A percentile compares a stretch with the other conserved stretches of the same genome.
These are phyloP conservation scores for Podaxis pistillaris DNA, from an alignment of 768 basidiomycete species.

Conservation along the genomic window DNA sequence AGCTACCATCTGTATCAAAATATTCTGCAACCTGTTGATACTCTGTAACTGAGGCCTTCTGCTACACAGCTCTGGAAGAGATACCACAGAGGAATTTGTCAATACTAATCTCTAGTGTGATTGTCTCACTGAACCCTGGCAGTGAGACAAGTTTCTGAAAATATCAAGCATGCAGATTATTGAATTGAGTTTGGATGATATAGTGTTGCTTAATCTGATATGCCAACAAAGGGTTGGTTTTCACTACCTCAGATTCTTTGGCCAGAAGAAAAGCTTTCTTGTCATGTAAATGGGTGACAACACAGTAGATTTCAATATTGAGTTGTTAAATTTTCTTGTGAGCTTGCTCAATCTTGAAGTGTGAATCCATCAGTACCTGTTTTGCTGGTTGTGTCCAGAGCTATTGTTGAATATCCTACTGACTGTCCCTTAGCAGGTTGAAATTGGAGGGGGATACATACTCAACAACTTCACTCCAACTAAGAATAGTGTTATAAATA, in stretches of 20 bases:
- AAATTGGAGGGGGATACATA: background rate
- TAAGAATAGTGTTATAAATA: too few relatives aligned
- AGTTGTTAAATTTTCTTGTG: slow-evolving; percentile 17
- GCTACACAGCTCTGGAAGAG: background rate
- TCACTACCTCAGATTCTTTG: background rate
- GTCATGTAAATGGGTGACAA: slow-evolving; percentile 16
- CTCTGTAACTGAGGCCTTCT: background rate
- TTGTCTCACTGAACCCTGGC: too few relatives aligned
- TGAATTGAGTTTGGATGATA: background rate
- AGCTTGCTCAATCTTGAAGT: slow-evolving; percentile 19
- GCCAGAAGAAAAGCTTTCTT: slow-evolving; percentile 8
- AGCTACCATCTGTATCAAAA: background rate
- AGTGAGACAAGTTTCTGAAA: too few relatives aligned
- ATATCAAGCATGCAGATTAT: too few relatives aligned
- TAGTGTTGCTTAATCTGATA: background rate
- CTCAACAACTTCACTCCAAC: background rate
- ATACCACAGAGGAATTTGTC: too few relatives aligned
- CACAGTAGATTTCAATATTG: slow-evolving; percentile 17
- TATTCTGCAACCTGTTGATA: too few relatives aligned
- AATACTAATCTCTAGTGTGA: too few relatives aligned
- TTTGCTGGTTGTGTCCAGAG: slow-evolving; percentile 20
- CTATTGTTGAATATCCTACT: slow-evolving; percentile 14
- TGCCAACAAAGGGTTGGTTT: background rate
- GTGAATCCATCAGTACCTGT: slow-evolving; percentile 18
- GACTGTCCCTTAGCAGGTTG: background rate